Percentiles rank a stretch among this genome's conserved stretches.
Conservation (phyloP, 352 stramenopile species). For the Phytophthora agathidicida region DNA sequence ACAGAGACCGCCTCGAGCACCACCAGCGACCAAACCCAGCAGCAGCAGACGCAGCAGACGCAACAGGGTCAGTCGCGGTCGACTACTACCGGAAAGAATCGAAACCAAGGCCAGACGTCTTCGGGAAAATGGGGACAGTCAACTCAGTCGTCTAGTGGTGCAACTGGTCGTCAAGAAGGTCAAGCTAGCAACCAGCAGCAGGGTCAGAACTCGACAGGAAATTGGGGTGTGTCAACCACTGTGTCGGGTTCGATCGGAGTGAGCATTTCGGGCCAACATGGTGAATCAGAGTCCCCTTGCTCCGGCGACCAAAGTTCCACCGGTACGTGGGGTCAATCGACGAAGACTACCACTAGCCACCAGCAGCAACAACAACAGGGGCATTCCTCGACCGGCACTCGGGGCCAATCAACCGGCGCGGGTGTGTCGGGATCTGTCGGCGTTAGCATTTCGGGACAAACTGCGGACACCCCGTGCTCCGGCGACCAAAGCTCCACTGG, state of each 20-base stretch:
- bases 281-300: slow-evolving; percentile 5
- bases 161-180: too few relatives aligned
- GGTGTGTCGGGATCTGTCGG: slow-evolving; percentile 10
- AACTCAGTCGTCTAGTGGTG: slow-evolving; percentile 3
- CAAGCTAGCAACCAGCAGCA: too few relatives aligned
- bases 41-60: slow-evolving; percentile 17
- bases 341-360: neutral
- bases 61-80: slow-evolving; percentile 3
- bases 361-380: neutral
- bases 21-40: neutral
- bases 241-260: slow-evolving; percentile 2
- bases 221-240: too few relatives aligned
- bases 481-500: slow-evolving; percentile 12
- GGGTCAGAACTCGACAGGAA: neutral
- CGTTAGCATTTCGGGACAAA: neutral
- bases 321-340: slow-evolving; percentile 1
- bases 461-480: slow-evolving; percentile 13
- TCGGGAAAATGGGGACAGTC: slow-evolving; percentile 14
- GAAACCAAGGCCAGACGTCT: slow-evolving; percentile 1
- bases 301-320: slow-evolving; percentile 3
- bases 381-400: neutral
- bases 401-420: neutral
- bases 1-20: slow-evolving; percentile 13
- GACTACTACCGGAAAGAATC: neutral
- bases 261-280: neutral